These are phyloP conservation scores for Neonectria ditissima DNA, from an alignment of 2,329 filamentous ascomycete genomes.

Conservation along the genomic window DNA sequence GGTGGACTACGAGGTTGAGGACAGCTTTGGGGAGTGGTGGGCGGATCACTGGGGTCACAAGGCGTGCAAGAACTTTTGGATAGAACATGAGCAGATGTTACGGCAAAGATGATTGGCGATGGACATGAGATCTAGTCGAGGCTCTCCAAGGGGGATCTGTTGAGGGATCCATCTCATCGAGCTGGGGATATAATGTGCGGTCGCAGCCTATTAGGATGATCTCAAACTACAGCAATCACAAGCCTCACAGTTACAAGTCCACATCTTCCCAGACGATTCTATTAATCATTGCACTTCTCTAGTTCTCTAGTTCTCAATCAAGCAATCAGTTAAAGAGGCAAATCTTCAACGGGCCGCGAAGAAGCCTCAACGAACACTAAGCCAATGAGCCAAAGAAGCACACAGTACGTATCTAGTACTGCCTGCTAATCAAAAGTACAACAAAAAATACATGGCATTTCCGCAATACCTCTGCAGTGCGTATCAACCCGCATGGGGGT, in stretches of 20 bases:
- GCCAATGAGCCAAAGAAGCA: background rate
- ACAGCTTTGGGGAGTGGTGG: constrained; percentile 98
- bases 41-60: constrained; percentile 87
- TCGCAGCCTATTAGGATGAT: background rate
- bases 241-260: background rate
- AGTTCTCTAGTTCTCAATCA: background rate
- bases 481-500: constrained; percentile 2
- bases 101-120: constrained; percentile 68
- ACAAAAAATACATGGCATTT: constrained; percentile 3
- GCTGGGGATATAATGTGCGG: background rate
- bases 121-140: background rate
- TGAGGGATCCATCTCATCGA: background rate
- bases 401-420: background rate
- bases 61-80: constrained; percentile 87
- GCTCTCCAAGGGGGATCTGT: background rate
- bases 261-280: background rate
- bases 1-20: constrained; percentile 81
- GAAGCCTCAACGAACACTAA: background rate
- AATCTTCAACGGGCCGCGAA: background rate
- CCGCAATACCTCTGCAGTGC: constrained; percentile 1
- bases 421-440: no score
- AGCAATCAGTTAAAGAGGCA: background rate
- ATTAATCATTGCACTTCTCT: background rate
- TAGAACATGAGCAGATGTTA: constrained; percentile 77
- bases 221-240: background rate